Evolutionary conservation across 129 eudicot species (phyloP), one percentile per base, ranked within the genome.

Genomic region (Centrapalus pauciflorus): DNA sequence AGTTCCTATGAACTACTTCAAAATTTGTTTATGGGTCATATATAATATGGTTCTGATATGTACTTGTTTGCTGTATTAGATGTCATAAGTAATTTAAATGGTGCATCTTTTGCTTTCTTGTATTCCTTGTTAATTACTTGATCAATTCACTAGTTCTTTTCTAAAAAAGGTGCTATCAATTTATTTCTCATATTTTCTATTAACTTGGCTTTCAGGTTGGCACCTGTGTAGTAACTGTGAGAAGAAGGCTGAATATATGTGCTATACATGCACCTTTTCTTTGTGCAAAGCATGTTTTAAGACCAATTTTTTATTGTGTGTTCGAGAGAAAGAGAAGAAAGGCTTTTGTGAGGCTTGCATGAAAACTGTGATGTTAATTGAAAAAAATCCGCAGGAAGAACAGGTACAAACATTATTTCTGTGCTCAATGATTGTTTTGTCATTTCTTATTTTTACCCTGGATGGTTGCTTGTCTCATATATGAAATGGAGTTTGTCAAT

Each of bases 271-370:
- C 80, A 74, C 92, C 8, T 94, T 77, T 68, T 86, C 99, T 20
- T 69, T 86, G 80, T 94, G 99, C 84, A 94, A 89, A 77, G 77
- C 80, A 65, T 94, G 99, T 76, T 35, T 64, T 3, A 89, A 82
- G 65, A 87, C 81, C 57, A 77, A 79, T 57, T 84, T 78, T 50
- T 49, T 94, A 51, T 74, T 84, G 23, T 86, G 93, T 69, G 83
- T 94, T 56, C 77, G 87, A 84, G 92, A 84, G 67, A 67, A 75
- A 45, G 73, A 75, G 33, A 94, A 82, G 77, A 94, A 84, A 82
- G 99, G 99, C 35, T 81, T 94, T 83, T 94, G 99, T 52, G 88
- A 82, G 79, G 64, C 88, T 55, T 94, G 99, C 90, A 84, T 89
- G 87, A 82, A 80, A 73, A 76, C 80, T 20, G 83, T 89, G 70